Conservation (phyloP, 129 eudicot genomes). For the Flaveria brownii region DNA sequence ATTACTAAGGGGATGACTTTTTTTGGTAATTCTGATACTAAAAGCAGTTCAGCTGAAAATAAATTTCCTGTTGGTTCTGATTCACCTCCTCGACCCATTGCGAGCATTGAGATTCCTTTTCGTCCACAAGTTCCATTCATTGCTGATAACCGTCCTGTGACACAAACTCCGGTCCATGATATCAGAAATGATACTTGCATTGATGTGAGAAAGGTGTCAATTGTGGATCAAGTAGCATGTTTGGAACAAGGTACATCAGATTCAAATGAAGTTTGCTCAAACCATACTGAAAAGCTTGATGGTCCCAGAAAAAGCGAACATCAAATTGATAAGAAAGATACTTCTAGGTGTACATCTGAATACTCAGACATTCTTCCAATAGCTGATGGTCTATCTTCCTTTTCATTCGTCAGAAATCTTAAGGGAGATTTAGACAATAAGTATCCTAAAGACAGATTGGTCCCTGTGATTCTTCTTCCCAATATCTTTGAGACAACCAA, state of each 20-base stretch:
- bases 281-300: slow-evolving; percentile 20
- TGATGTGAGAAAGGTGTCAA: slow-evolving; percentile 32
- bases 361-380: slow-evolving; percentile 23
- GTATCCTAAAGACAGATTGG: slow-evolving; percentile 24
- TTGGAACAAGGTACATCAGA: slow-evolving; percentile 35
- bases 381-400: slow-evolving; percentile 38
- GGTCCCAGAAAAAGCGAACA: slow-evolving; percentile 17
- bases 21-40: slow-evolving; percentile 49
- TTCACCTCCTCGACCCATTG: slow-evolving; percentile 29
- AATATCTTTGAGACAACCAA: slow-evolving; percentile 13
- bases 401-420: slow-evolving; percentile 32
- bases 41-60: slow-evolving; percentile 46
- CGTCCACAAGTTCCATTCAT: slow-evolving; percentile 23
- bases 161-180: slow-evolving; percentile 31
- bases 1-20: slow-evolving; percentile 43
- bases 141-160: slow-evolving; percentile 33
- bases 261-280: slow-evolving; percentile 28
- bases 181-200: slow-evolving; percentile 23
- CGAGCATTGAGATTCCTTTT: slow-evolving; percentile 40
- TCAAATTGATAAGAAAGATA: slow-evolving; percentile 14
- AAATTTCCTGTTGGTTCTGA: slow-evolving; percentile 30
- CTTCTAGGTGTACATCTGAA: slow-evolving; percentile 28
- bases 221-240: slow-evolving; percentile 31
- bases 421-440: slow-evolving; percentile 35
- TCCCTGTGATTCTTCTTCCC: slow-evolving; percentile 26